Evolutionary conservation across 1,284 basidiomycete genomes (phyloP).

Genomic region (Cutaneotrichosporon arboriforme): DNA sequence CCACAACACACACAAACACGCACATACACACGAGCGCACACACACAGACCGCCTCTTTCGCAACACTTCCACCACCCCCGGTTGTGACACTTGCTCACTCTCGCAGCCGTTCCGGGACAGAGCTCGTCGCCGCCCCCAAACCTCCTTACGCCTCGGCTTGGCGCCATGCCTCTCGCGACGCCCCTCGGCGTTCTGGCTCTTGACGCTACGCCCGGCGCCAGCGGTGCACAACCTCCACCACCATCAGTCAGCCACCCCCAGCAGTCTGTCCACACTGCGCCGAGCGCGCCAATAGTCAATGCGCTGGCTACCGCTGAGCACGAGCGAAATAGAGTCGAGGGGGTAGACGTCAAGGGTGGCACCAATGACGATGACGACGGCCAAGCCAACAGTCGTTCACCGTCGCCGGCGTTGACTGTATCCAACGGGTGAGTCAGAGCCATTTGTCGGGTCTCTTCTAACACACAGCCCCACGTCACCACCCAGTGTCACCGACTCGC

Average conservation of each 20-base stretch:
- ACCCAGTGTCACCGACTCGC: constrained; percentile 12
- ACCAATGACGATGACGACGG: not conserved
- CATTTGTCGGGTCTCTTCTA: not conserved
- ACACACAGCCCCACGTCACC: constrained; percentile 20
- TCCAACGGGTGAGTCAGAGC: constrained; percentile 19
- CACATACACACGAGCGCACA: too few species aligned
- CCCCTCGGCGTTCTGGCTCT: constrained; percentile 6
- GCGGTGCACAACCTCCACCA: not conserved
- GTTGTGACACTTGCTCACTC: not conserved
- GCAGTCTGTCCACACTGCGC: not conserved
- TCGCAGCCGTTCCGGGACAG: constrained; percentile 16
- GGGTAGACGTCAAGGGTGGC: not conserved
- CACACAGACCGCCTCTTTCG: too few species aligned
- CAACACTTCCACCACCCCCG: too few species aligned
- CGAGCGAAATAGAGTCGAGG: not conserved
- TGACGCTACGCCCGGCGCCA: not conserved
- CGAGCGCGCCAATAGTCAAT: too few species aligned
- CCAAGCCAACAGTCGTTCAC: constrained; percentile 9
- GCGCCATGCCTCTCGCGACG: constrained; percentile 9
- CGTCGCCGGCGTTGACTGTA: constrained; percentile 20
- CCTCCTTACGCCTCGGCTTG: constrained; percentile 16
- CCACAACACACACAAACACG: too few species aligned
- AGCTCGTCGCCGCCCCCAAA: constrained; percentile 17
- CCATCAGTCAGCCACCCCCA: not conserved
- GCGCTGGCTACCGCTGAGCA: not conserved